phyloP scores from a whole-genome alignment of 306 rosid genomes.

The Cicer cuneatum region DNA sequence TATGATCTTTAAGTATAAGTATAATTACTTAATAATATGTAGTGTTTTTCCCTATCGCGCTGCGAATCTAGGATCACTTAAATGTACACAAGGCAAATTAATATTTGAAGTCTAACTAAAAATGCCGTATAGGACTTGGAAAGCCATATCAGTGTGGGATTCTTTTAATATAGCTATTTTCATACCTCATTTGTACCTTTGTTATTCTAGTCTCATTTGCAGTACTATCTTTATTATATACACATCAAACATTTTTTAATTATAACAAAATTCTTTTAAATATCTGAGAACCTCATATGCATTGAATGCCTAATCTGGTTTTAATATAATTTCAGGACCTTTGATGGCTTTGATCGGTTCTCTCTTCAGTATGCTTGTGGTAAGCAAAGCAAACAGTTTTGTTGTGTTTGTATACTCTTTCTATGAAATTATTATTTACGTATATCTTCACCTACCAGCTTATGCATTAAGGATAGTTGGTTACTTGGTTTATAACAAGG shows the following conservation, averaged over 20 bases:
- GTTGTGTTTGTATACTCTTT: not conserved
- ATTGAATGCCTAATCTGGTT: conserved; percentile 21
- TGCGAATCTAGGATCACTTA: too few relatives aligned
- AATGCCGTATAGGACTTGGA: too few relatives aligned
- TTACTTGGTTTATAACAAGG: not conserved
- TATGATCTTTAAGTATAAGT: too few relatives aligned
- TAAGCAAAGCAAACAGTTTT: conserved; percentile 46
- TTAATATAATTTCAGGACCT: conserved; percentile 61
- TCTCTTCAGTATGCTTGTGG: conserved; percentile 71
- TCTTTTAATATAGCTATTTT: too few relatives aligned
- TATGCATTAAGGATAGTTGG: not conserved
- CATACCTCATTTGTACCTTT: not conserved
- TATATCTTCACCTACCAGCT: not conserved
- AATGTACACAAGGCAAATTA: too few relatives aligned
- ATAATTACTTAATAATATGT: too few relatives aligned
- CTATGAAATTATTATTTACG: not conserved
- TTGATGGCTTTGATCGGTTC: conserved; percentile 81
- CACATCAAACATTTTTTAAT: conserved; percentile 6
- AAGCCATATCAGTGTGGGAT: too few relatives aligned
- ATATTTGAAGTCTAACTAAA: too few relatives aligned
- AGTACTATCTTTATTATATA: not conserved
- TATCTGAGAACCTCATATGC: conserved; percentile 1
- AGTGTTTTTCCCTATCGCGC: too few relatives aligned
- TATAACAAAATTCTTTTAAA: not conserved
- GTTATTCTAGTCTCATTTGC: not conserved